A percentile compares a stretch with the other conserved stretches of the same genome.
Conservation (phyloP, 176 grass and related monocot species). For the Oryza brachyantha region DNA sequence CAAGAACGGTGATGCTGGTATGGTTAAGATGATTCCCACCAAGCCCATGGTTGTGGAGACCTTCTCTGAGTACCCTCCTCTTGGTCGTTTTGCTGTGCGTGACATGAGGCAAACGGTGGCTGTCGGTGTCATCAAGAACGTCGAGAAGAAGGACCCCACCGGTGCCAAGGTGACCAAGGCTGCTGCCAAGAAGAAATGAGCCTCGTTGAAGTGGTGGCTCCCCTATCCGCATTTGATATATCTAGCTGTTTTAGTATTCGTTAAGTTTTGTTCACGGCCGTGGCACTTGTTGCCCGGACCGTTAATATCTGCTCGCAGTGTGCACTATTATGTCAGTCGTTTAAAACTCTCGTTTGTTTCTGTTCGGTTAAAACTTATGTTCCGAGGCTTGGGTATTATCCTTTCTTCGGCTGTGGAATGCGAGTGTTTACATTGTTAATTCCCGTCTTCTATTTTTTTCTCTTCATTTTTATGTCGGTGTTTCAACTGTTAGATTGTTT, state of each 20-base stretch:
- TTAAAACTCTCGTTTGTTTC: neutral
- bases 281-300: neutral
- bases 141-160: slow-evolving; percentile 77
- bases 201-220: neutral
- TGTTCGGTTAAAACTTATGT: neutral
- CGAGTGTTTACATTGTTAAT: neutral
- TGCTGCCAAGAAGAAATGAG: slow-evolving; percentile 89
- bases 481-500: too few relatives aligned
- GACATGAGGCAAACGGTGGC: neutral
- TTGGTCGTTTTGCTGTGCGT: neutral
- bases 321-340: neutral
- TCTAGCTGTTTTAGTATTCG: neutral
- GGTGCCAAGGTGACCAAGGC: slow-evolving; percentile 90
- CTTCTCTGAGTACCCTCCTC: neutral
- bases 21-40: neutral
- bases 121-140: slow-evolving; percentile 61
- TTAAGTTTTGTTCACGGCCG: neutral
- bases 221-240: neutral
- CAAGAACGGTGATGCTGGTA: neutral
- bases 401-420: neutral
- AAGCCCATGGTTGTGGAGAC: neutral
- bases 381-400: neutral
- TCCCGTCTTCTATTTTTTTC: neutral
- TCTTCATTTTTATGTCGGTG: too few relatives aligned
- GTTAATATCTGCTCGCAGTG: neutral